Evolutionary conservation across 805 yeast species (phyloP).

Genomic region (Wickerhamiella kurtzmanii): DNA sequence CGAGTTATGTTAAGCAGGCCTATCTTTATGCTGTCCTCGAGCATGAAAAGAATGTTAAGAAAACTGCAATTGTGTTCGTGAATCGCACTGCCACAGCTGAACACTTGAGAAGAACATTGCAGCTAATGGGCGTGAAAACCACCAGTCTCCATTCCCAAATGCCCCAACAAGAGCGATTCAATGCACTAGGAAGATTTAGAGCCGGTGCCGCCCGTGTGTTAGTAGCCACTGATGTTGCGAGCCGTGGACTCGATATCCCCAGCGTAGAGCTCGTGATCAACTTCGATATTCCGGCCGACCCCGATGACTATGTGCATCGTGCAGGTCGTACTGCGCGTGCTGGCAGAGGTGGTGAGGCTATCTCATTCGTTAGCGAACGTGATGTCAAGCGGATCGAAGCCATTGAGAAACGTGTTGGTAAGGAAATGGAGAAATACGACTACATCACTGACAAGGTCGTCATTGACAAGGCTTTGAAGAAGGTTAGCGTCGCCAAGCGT

Average conservation of each 20-base stretch:
- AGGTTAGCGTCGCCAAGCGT: conserved; percentile 69
- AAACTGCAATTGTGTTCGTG: conserved; percentile 76
- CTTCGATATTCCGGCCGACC: conserved; percentile 88
- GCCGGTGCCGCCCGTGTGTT: conserved; percentile 89
- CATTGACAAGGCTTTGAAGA: conserved; percentile 55
- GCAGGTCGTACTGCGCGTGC: conserved; percentile 99
- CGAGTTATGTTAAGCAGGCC: conserved; percentile 83
- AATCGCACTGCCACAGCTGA: conserved; percentile 88
- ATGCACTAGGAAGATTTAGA: conserved; percentile 80
- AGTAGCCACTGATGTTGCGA: conserved; percentile 93
- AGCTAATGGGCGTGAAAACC: conserved; percentile 61
- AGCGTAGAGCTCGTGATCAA: conserved; percentile 79
- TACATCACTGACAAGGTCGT: conserved; percentile 63
- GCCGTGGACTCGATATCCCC: conserved; percentile 95
- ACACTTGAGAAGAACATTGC: conserved; percentile 60
- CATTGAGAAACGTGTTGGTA: conserved; percentile 72
- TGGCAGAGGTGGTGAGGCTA: conserved; percentile 73
- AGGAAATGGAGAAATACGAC: conserved; percentile 65
- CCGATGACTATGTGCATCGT: conserved; percentile 92
- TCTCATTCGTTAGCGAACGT: conserved; percentile 71
- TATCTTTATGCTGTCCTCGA: conserved; percentile 58
- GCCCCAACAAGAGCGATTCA: conserved; percentile 85
- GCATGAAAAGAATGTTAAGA: conserved; percentile 45
- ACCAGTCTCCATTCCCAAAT: conserved; percentile 88
- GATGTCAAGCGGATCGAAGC: conserved; percentile 72